These are phyloP conservation scores for Lasiodiplodia sp. DNA, from an alignment of 2,329 filamentous ascomycete genomes.

Conservation along the genomic window DNA sequence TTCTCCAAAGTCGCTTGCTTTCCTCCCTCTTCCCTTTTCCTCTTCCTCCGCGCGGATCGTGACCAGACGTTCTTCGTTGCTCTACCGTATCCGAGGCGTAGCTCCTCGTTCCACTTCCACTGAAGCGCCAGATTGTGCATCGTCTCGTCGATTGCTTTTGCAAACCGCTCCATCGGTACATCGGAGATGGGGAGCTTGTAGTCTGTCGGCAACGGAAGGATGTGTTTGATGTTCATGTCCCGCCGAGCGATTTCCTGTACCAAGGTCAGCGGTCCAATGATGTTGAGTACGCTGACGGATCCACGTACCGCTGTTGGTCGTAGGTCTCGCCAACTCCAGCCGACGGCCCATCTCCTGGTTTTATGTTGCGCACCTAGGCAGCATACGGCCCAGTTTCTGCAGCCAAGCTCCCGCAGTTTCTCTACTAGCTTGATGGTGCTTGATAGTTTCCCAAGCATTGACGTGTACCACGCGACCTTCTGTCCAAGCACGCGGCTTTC, in stretches of 20 bases:
- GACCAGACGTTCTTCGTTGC: constrained; percentile 71
- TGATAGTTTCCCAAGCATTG: constrained; percentile 84
- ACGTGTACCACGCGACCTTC: constrained; percentile 76
- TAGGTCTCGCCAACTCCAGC: constrained; percentile 62
- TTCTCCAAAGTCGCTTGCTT: constrained; percentile 5
- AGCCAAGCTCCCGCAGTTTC: constrained; percentile 64
- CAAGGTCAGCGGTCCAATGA: constrained; percentile 45
- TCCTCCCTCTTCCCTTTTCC: constrained; percentile 18
- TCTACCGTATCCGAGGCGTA: constrained; percentile 66
- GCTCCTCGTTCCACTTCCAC: constrained; percentile 68
- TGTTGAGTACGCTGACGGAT: constrained; percentile 59
- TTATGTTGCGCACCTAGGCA: constrained; percentile 76
- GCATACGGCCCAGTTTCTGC: constrained; percentile 71
- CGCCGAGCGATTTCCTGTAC: constrained; percentile 15
- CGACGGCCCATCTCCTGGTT: constrained; percentile 86
- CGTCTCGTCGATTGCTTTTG: constrained; percentile 12
- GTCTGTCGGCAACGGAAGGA: constrained; percentile 39
- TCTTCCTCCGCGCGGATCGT: constrained; percentile 5
- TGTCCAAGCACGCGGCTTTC: constrained; percentile 60
- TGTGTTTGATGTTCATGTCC: constrained; percentile 53
- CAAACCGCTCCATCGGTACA: constrained; percentile 44
- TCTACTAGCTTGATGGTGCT: constrained; percentile 70
- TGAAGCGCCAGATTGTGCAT: constrained; percentile 60
- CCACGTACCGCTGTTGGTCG: constrained; percentile 10
- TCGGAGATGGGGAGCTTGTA: constrained; percentile 40